Percentiles rank a stretch among this genome's conserved stretches.
Conservation (phyloP, 345 rosid genomes). For the Erodium maritimum region DNA sequence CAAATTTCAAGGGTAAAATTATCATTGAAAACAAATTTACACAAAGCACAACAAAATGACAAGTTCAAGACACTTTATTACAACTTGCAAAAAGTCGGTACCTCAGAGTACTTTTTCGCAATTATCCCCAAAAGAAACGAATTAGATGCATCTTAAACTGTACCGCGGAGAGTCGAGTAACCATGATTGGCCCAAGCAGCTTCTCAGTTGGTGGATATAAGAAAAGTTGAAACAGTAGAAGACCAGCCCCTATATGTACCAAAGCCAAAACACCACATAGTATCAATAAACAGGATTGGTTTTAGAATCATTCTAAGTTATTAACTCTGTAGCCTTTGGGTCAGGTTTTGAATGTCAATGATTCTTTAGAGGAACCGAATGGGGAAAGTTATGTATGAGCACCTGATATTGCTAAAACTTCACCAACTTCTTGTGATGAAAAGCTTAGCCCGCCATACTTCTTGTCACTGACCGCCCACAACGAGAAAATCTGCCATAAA, state of each 20-base stretch:
- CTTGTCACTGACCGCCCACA: slow-evolving; percentile 55
- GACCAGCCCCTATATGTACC: slow-evolving; percentile 29
- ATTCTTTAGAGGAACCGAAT: not conserved
- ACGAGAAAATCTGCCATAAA: slow-evolving; percentile 33
- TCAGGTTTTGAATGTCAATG: not conserved
- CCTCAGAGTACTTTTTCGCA: too few species aligned
- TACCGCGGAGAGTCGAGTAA: slow-evolving; percentile 41
- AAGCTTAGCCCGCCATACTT: slow-evolving; percentile 53
- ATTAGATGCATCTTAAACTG: slow-evolving; percentile 1
- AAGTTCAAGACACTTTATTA: too few species aligned
- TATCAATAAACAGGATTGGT: too few species aligned
- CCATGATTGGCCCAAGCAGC: slow-evolving; percentile 29
- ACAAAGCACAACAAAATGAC: too few species aligned
- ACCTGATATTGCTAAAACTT: slow-evolving; percentile 61
- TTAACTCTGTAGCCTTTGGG: too few species aligned
- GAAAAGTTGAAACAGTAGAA: slow-evolving; percentile 40
- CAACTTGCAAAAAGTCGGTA: too few species aligned
- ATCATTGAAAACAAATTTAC: too few species aligned
- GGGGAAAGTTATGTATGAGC: not conserved
- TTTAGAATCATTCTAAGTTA: too few species aligned
- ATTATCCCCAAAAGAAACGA: not conserved
- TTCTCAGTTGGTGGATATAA: slow-evolving; percentile 35
- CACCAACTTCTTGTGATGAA: slow-evolving; percentile 53
- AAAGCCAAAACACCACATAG: slow-evolving; percentile 1
- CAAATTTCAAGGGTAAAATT: too few species aligned